Base-by-base conservation (phyloP, 306 rosid species). In the Gillenia trifoliata region DNA sequence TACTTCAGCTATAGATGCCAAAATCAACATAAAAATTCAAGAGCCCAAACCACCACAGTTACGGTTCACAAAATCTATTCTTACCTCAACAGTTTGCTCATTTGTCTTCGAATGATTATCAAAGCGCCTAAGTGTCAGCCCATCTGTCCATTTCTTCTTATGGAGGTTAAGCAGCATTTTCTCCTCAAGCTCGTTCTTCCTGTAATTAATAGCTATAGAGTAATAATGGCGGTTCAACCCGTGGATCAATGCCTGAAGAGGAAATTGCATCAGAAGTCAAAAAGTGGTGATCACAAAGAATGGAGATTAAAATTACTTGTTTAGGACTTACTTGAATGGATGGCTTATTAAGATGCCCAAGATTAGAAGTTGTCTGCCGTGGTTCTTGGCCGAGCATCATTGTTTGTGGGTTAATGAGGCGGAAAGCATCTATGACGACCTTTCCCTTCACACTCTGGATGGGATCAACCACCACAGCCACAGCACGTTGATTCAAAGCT, bases 321-420 rank as follows among this genome's bases (percentile, higher is more conserved):
- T 65, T 36, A 20, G 66, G 75, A 80, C 95, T 82, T 73, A 93
- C 98, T 85, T 91, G 97, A 54, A 91, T 93, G n/a, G 98, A 93
- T 75, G 98, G 98, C 68, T 91, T 93, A 77, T 93, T 93, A 68
- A 91, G 92, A 89, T 93, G 98, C 23, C 98, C 97, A 12, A 93
- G 87, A 80, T 91, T 93, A 66, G 97, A 93, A 17, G 98, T 93
- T 49, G 98, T 89, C 79, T 93, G 97, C 2, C 98, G 85, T 23
- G 98, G 98, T 82, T 91, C 98, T 78, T 88, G 97, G 75, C 97
- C 94, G 65, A 93, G 91, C 98, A 94, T 86, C 98, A 93, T 90
- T 28, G 96, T 90, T 40, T 94, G 97, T 25, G 98, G 97, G 78
- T 94, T 94, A 72, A 94, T 91, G 52, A 94, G 83, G 71, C 97